Percentiles rank a stretch among this genome's conserved stretches.
Evolutionary conservation across 305 asterid species (phyloP).

Genomic region (Fraxinus floribunda): DNA sequence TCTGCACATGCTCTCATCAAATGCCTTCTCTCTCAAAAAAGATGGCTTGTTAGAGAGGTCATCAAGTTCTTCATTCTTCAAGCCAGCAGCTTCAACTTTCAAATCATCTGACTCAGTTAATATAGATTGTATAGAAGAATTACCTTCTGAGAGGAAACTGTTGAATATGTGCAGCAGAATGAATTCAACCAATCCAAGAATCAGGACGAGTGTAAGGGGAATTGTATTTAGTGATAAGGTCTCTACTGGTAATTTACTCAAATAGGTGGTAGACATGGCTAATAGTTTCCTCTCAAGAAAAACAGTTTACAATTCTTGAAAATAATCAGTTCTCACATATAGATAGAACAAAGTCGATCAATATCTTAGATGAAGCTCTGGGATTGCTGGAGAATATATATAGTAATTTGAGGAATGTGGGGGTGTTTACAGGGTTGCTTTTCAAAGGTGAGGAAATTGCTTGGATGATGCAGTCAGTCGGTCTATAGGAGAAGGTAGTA

Average conservation of each 20-base stretch:
- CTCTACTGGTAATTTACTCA: conserved; percentile 31
- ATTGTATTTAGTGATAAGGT: conserved; percentile 10
- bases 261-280: conserved; percentile 22
- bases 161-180: conserved; percentile 2
- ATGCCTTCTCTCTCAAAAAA: neutral
- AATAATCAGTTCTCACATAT: neutral
- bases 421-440: neutral
- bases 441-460: neutral
- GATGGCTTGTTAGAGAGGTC: neutral
- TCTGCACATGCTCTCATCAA: conserved; percentile 10
- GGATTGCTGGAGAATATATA: neutral
- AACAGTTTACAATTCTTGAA: neutral
- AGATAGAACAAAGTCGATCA: neutral
- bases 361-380: neutral
- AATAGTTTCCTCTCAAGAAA: neutral
- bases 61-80: neutral
- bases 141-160: conserved; percentile 13
- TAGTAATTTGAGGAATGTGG: neutral
- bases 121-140: neutral
- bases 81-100: neutral
- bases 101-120: neutral
- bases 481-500: neutral
- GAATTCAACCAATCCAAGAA: conserved; percentile 23
- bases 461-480: neutral
- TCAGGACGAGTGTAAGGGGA: conserved; percentile 13